Evolutionary conservation across 2,329 filamentous ascomycete genomes (phyloP), one percentile per base, ranked within the genome.

Genomic region (Arthrobotrys sphaeroides): DNA sequence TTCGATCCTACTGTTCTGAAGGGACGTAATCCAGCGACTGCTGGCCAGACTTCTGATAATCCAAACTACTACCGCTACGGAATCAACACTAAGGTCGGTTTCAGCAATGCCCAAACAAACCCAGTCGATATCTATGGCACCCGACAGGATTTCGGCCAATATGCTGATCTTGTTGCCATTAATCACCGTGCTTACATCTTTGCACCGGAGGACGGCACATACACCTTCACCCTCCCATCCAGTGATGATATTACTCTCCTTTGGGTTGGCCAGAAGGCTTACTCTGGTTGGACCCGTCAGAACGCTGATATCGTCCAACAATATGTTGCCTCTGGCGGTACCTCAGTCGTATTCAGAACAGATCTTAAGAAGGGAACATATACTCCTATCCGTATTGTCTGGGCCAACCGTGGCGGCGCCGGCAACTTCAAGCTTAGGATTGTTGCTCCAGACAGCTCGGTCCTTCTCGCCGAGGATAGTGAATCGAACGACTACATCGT

Each of bases 191-290:
- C 57, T 36, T 77, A 78, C 75, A 13, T 78, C 45, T 78, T 70
- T 59, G 77, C 77, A 1, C 38, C 64, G 12, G 36, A 73, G 33
- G 76, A 78, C 9, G 79, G 80, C 16, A 74, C 70, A 51, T 81
- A 80, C 57, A 78, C 72, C 10, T 79, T 80, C 74, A 77, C 55
- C 20, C 36, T 79, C 6, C 72, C 68, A 1, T 51, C 62, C 9
- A 67, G 75, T n/a, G 80, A 80, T 24, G 79, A 80, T 26, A 77
- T 79, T 20, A 73, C 77, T 1, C 53, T 80, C 1, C 40, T 80
- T 16, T 80, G 79, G 80, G 22, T 80, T 7, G 79, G 79, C 5
- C 12, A 70, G 16, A 76, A 74, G 13, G 79, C 79, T 1, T 73
- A 78, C 40, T 68, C 65, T 0, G 79, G 79, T 5, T 80, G 77